phyloP scores from a whole-genome alignment of 768 basidiomycete genomes.

The Hemileccinum rubropunctum region DNA sequence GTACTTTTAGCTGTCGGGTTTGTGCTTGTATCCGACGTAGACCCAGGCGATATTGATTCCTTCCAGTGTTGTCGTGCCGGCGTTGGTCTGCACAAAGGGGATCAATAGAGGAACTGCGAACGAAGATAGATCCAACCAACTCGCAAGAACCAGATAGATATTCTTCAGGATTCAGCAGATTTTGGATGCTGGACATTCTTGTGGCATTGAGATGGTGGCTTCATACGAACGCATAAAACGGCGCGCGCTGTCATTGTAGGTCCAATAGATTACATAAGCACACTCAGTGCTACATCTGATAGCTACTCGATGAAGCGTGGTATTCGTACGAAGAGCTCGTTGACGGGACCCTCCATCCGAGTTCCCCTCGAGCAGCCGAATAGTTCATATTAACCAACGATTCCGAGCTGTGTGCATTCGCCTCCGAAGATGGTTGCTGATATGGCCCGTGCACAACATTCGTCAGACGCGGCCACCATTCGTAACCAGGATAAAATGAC shows the following conservation, averaged over 20 bases:
- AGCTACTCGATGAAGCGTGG: conserved; percentile 15
- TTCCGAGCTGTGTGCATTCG: conserved; percentile 1
- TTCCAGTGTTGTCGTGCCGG: conserved; percentile 25
- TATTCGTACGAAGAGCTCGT: conserved; percentile 21
- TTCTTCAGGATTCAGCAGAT: conserved; percentile 56
- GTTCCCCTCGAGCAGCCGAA: conserved; percentile 10
- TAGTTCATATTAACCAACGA: conserved; percentile 17
- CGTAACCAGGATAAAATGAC: conserved; percentile 52
- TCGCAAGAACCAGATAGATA: conserved; percentile 36
- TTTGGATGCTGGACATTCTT: conserved; percentile 54
- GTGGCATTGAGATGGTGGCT: conserved; percentile 19
- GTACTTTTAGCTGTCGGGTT: conserved; percentile 24
- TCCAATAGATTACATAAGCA: conserved; percentile 32
- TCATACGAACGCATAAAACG: conserved; percentile 7
- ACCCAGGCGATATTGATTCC: conserved; percentile 33
- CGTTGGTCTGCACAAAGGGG: conserved; percentile 29
- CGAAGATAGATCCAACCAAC: conserved; percentile 33
- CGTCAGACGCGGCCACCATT: conserved; percentile 58
- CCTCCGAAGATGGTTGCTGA: conserved; percentile 7
- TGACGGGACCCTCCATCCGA: conserved; percentile 21
- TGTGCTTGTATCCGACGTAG: conserved; percentile 33
- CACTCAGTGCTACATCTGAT: conserved; percentile 17
- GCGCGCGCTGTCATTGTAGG: conserved; percentile 28
- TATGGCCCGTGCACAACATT: conserved; percentile 14
- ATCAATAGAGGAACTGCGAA: conserved; percentile 12